Evolutionary conservation across 2,329 filamentous ascomycete species (phyloP).

Genomic region (Ascochyta viciae-villosae): DNA sequence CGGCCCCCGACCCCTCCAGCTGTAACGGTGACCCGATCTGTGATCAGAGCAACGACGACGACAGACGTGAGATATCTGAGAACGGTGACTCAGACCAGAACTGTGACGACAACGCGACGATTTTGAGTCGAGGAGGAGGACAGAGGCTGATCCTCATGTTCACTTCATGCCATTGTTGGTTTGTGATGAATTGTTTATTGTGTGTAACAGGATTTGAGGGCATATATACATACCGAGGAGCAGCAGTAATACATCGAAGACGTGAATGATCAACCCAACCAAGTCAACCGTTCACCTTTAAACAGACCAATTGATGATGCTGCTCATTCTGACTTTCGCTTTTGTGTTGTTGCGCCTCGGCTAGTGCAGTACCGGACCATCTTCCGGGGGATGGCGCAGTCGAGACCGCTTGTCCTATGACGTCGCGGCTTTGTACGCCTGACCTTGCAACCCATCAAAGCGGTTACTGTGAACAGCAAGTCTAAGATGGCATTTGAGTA

Average conservation of each 20-base stretch:
- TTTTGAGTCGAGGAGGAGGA: too few species aligned
- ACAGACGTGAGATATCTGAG: too few species aligned
- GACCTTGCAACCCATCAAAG: background rate
- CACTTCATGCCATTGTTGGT: too few species aligned
- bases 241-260: background rate
- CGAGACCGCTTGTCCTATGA: background rate
- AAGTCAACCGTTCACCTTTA: background rate
- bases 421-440: slow-evolving; percentile 1
- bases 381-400: background rate
- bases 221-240: too few species aligned
- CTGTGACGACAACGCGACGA: too few species aligned
- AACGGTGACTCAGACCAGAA: too few species aligned
- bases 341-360: background rate
- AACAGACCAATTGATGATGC: background rate
- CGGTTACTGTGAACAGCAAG: background rate
- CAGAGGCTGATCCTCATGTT: too few species aligned
- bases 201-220: too few species aligned
- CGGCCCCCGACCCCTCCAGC: too few species aligned
- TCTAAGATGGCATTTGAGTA: background rate
- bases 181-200: too few species aligned
- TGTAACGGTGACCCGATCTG: too few species aligned
- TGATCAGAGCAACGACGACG: too few species aligned
- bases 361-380: background rate
- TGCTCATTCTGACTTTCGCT: background rate
- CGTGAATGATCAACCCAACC: background rate